These are phyloP conservation scores for Phytophthora pini DNA, from an alignment of 352 stramenopile species.

Conservation along the genomic window DNA sequence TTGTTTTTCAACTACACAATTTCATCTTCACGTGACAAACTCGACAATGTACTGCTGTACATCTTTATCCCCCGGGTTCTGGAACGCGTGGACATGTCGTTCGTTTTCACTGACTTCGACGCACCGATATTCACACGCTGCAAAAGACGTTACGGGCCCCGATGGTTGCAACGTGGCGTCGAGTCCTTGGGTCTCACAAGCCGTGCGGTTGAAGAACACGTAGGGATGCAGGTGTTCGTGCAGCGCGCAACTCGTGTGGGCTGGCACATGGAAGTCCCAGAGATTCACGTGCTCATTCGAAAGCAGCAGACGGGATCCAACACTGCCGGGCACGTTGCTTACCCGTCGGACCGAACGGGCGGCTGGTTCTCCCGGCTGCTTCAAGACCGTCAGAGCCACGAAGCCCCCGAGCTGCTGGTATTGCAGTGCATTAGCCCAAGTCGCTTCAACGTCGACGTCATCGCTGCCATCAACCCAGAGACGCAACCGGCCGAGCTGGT, in stretches of 20 bases:
- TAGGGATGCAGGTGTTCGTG: conserved; percentile 51
- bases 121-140: conserved; percentile 37
- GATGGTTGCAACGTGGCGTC: conserved; percentile 35
- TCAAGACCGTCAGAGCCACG: conserved; percentile 37
- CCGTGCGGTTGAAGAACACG: conserved; percentile 50
- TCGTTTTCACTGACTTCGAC: conserved; percentile 37
- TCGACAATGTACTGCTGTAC: conserved; percentile 54
- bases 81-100: conserved; percentile 44
- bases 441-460: conserved; percentile 11
- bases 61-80: conserved; percentile 25
- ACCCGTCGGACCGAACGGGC: not conserved
- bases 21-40: conserved; percentile 26
- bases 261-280: conserved; percentile 48
- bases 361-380: conserved; percentile 16
- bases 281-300: conserved; percentile 44
- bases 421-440: conserved; percentile 19
- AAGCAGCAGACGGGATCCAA: conserved; percentile 44
- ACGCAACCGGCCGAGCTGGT: conserved; percentile 14
- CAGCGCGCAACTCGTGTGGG: conserved; percentile 34
- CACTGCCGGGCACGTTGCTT: conserved; percentile 18
- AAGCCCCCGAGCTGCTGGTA: conserved; percentile 19
- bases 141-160: conserved; percentile 32
- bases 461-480: conserved; percentile 33
- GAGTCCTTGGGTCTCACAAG: conserved; percentile 36
- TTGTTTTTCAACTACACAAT: not conserved